phyloP scores from a whole-genome alignment of 75 land plant genomes.

The Selaginella moellendorffii region DNA sequence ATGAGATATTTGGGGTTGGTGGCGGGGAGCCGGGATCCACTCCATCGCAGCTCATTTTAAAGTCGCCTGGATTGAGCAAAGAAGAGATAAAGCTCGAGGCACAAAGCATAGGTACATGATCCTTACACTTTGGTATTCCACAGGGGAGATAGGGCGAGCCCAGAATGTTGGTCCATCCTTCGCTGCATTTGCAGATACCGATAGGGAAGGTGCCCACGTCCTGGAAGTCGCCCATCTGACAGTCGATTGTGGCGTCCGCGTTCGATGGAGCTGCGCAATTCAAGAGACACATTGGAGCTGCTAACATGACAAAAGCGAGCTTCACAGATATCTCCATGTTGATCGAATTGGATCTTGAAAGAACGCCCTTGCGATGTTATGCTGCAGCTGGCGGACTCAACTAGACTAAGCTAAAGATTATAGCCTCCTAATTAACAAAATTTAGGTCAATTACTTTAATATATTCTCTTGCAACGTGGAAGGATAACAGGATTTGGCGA shows the following conservation, averaged over 20 bases:
- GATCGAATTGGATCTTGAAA: neutral
- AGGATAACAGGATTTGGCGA: neutral
- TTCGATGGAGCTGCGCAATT: neutral
- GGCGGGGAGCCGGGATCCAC: neutral
- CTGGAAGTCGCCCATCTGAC: neutral
- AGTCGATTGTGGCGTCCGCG: neutral
- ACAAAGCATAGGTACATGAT: too few relatives aligned
- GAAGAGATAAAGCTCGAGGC: neutral
- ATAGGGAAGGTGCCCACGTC: neutral
- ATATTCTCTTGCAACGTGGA: neutral
- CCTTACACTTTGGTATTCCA: neutral
- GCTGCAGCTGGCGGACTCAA: too few relatives aligned
- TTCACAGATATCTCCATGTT: neutral
- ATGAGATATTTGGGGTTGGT: neutral
- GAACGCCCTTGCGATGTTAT: neutral
- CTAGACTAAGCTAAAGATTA: too few relatives aligned
- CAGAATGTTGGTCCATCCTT: neutral
- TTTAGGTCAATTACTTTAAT: too few relatives aligned
- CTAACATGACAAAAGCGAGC: neutral
- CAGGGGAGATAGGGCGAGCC: neutral
- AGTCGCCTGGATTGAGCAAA: neutral
- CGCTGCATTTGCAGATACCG: neutral
- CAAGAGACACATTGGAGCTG: neutral
- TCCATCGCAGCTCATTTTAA: neutral
- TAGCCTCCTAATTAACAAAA: too few relatives aligned